Percentiles rank a stretch among this genome's conserved stretches.
These are phyloP conservation scores for Taxillus chinensis DNA, from an alignment of 164 flowering plant genomes.

Conservation along the genomic window DNA sequence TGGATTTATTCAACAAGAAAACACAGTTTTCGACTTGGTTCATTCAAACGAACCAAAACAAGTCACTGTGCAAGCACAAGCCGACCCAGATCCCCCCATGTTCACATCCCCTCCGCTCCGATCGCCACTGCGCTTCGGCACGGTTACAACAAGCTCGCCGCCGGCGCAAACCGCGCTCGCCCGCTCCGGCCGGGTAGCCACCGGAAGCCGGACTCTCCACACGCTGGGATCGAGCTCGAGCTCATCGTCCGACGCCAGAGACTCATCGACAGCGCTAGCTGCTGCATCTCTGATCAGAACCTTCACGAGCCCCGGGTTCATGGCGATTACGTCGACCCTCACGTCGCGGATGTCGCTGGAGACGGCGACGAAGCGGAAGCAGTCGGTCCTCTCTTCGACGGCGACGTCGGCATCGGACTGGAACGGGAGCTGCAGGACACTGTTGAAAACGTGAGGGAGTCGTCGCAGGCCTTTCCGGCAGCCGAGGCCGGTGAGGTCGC, in stretches of 20 bases:
- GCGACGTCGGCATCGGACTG: slow-evolving; percentile 62
- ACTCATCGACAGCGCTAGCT: slow-evolving; percentile 17
- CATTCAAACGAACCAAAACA: background rate
- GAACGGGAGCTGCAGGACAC: slow-evolving; percentile 69
- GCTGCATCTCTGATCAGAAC: slow-evolving; percentile 44
- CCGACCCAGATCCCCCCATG: slow-evolving; percentile 27
- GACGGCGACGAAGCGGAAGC: slow-evolving; percentile 36
- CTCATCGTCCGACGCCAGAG: slow-evolving; percentile 22
- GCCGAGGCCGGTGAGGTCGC: background rate
- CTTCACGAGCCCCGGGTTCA: slow-evolving; percentile 67
- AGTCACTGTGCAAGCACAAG: slow-evolving; percentile 53
- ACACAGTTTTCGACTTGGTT: too few relatives aligned
- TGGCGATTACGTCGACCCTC: slow-evolving; percentile 40
- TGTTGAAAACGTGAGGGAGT: slow-evolving; percentile 70
- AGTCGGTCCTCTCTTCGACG: slow-evolving; percentile 45
- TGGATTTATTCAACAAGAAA: too few relatives aligned
- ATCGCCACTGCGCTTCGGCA: slow-evolving; percentile 40
- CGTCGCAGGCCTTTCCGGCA: slow-evolving; percentile 54
- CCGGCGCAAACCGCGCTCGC: slow-evolving; percentile 53
- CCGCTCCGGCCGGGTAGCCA: slow-evolving; percentile 56
- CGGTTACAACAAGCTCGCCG: slow-evolving; percentile 73
- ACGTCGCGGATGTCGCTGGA: slow-evolving; percentile 37
- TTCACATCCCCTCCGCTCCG: slow-evolving; percentile 14
- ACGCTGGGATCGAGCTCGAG: slow-evolving; percentile 46
- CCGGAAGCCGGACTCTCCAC: slow-evolving; percentile 83